Percentiles rank a stretch among this genome's conserved stretches.
Conservation (phyloP, 345 rosid species). For the Ceriops decandra region DNA sequence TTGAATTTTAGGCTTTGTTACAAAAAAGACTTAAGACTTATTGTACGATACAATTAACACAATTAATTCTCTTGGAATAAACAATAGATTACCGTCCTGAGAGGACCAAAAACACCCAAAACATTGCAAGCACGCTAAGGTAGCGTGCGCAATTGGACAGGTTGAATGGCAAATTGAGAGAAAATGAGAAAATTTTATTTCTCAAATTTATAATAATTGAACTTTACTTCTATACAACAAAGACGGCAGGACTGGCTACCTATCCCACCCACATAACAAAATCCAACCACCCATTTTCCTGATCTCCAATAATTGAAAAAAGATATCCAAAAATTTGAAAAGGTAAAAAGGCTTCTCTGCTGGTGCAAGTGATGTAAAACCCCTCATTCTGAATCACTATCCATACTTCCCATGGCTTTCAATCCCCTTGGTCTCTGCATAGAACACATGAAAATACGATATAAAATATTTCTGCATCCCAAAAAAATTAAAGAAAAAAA, state of each 20-base stretch:
- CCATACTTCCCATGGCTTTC: slow-evolving; percentile 73
- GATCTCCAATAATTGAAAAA: background rate
- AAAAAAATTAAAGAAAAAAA: background rate
- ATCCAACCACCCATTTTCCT: background rate
- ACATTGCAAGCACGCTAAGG: no score
- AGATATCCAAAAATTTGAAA: background rate
- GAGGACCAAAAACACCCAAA: no score
- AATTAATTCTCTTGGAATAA: no score
- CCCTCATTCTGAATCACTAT: slow-evolving; percentile 59
- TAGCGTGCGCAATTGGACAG: no score
- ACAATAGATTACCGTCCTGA: no score
- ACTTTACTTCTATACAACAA: background rate
- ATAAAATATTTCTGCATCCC: background rate
- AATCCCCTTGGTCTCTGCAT: slow-evolving; percentile 74
- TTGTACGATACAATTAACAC: no score
- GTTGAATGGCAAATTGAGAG: background rate
- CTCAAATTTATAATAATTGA: background rate
- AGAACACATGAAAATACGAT: background rate
- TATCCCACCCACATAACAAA: background rate
- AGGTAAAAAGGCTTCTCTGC: background rate
- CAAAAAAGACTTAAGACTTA: no score
- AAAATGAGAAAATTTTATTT: background rate
- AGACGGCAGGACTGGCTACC: background rate
- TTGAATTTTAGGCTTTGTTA: no score
- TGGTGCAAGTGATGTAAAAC: background rate